phyloP scores from a whole-genome alignment of 768 basidiomycete genomes.

The Fomitopsis pulvina region DNA sequence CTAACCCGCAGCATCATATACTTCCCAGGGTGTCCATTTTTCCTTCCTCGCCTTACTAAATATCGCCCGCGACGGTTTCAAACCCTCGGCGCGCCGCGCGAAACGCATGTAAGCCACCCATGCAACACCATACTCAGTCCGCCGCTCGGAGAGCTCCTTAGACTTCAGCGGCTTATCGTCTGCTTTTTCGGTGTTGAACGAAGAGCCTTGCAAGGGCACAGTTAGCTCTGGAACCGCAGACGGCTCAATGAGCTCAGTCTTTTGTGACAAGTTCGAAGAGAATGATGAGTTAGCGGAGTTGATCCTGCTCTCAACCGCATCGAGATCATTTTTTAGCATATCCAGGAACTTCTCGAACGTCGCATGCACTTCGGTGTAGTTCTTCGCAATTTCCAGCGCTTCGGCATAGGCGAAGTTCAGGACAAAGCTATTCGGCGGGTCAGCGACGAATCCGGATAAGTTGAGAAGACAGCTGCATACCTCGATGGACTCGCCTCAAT shows the following conservation, averaged over 20 bases:
- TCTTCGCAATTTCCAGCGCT: conserved; percentile 52
- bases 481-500: conserved; percentile 83
- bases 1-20: conserved; percentile 87
- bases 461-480: conserved; percentile 27
- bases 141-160: conserved; percentile 52
- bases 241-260: conserved; percentile 2
- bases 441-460: neutral
- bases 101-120: conserved; percentile 95
- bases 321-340: conserved; percentile 57
- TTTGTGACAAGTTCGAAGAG: conserved; percentile 24
- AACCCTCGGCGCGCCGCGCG: conserved; percentile 79
- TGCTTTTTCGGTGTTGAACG: conserved; percentile 42
- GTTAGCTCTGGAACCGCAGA: neutral
- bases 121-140: conserved; percentile 69
- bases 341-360: conserved; percentile 70
- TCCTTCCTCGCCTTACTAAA: conserved; percentile 81
- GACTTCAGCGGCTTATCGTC: conserved; percentile 48
- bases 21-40: conserved; percentile 81
- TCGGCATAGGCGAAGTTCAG: conserved; percentile 90
- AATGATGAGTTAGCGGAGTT: conserved; percentile 33
- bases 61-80: conserved; percentile 67
- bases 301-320: conserved; percentile 44
- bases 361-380: conserved; percentile 61
- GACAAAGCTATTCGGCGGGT: conserved; percentile 52
- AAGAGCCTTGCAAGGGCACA: conserved; percentile 22